These are phyloP conservation scores for Termitomyces sp. DNA, from an alignment of 768 basidiomycete species.

Conservation along the genomic window DNA sequence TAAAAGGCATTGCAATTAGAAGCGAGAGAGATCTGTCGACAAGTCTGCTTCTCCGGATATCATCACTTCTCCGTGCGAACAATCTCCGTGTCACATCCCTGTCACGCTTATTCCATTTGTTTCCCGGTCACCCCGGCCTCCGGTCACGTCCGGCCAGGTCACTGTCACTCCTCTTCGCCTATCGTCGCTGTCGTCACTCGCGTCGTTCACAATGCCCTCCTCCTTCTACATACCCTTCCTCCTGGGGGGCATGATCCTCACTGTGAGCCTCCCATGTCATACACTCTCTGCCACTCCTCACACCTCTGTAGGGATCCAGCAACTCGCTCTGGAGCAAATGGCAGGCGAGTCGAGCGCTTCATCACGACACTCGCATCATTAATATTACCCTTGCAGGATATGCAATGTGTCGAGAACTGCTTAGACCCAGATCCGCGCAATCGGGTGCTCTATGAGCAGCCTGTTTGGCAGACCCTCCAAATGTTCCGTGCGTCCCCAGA, in stretches of 20 bases:
- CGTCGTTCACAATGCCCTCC: slow-evolving; percentile 51
- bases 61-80: slow-evolving; percentile 25
- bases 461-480: slow-evolving; percentile 88
- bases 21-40: slow-evolving; percentile 31
- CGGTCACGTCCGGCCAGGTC: slow-evolving; percentile 12
- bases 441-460: slow-evolving; percentile 85
- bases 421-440: slow-evolving; percentile 50
- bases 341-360: slow-evolving; percentile 45
- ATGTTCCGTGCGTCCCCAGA: slow-evolving; percentile 68
- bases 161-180: background rate
- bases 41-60: slow-evolving; percentile 27
- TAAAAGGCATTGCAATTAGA: slow-evolving; percentile 34
- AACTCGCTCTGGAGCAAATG: slow-evolving; percentile 83
- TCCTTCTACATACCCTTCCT: slow-evolving; percentile 71
- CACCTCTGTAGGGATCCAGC: slow-evolving; percentile 53
- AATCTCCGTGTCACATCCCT: slow-evolving; percentile 17
- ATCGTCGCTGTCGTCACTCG: background rate
- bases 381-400: slow-evolving; percentile 50
- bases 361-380: slow-evolving; percentile 3
- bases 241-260: slow-evolving; percentile 90
- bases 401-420: slow-evolving; percentile 99
- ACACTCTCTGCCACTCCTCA: background rate
- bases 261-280: slow-evolving; percentile 35
- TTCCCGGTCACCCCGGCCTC: slow-evolving; percentile 10
- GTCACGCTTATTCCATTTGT: background rate